These are phyloP conservation scores for Wickerhamiella hasegawae DNA, from an alignment of 805 yeast species.

Conservation along the genomic window DNA sequence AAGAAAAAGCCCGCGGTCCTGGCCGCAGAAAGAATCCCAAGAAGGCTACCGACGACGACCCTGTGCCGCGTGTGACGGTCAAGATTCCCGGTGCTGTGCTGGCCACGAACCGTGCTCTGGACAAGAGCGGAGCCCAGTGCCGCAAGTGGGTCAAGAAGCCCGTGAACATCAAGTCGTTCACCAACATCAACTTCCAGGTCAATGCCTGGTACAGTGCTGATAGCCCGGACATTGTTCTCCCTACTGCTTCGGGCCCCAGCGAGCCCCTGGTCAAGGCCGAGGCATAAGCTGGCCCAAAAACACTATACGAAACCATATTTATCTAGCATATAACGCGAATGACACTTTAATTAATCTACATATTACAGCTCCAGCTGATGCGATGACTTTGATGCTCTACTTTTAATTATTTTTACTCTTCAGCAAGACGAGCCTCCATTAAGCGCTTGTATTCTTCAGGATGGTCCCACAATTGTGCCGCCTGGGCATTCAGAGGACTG, in stretches of 20 bases:
- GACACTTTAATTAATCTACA: no score
- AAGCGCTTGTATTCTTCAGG: conserved; percentile 27
- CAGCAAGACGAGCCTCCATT: no score
- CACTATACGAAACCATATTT: no score
- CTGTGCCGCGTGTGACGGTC: neutral
- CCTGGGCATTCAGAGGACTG: conserved; percentile 39
- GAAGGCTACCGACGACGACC: neutral
- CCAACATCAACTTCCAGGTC: conserved; percentile 27
- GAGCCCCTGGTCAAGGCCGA: no score
- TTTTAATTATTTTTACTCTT: no score
- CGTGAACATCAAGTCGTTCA: conserved; percentile 27
- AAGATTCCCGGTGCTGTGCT: neutral
- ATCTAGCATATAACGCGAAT: no score
- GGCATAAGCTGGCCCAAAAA: no score
- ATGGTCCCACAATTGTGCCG: conserved; percentile 40
- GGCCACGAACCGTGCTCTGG: conserved; percentile 17
- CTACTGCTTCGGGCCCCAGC: conserved; percentile 2
- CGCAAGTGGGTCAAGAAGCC: conserved; percentile 30
- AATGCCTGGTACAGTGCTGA: conserved; percentile 25
- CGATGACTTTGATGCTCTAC: neutral
- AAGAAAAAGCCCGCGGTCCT: conserved; percentile 2
- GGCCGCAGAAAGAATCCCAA: conserved; percentile 8
- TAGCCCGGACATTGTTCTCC: conserved; percentile 8
- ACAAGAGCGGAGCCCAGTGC: conserved; percentile 27
- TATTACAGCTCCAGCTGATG: neutral